phyloP scores from a whole-genome alignment of 2,329 filamentous ascomycete species.

The Aurifilum marmelostoma region DNA sequence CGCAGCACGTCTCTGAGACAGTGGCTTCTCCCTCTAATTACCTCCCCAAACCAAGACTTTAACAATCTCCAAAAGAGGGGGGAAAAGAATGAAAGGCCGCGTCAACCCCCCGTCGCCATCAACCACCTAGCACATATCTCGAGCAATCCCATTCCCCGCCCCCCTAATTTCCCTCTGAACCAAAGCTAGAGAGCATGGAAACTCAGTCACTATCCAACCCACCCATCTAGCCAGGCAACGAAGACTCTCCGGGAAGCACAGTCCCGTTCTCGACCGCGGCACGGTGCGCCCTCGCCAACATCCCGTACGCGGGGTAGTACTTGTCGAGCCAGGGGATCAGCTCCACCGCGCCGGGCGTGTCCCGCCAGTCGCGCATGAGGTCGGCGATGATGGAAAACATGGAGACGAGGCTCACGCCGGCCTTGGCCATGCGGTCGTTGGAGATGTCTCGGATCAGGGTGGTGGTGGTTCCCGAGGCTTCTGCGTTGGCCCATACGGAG shows the following conservation, averaged over 20 bases:
- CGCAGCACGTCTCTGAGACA: background rate
- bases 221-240: constrained; percentile 29
- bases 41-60: background rate
- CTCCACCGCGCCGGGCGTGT: constrained; percentile 54
- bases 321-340: constrained; percentile 66
- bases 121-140: background rate
- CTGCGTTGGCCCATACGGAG: constrained; percentile 73
- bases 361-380: constrained; percentile 72
- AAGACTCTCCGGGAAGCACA: constrained; percentile 57
- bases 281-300: constrained; percentile 63
- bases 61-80: background rate
- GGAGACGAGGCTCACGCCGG: constrained; percentile 67
- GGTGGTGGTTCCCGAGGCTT: constrained; percentile 70
- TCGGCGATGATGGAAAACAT: constrained; percentile 68
- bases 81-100: background rate
- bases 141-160: background rate
- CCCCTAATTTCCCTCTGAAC: background rate
- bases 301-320: constrained; percentile 68
- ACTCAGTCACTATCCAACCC: background rate
- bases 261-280: constrained; percentile 64
- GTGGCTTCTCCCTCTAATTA: background rate
- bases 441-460: constrained; percentile 63
- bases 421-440: constrained; percentile 67
- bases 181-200: background rate
- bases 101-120: background rate